phyloP scores from a whole-genome alignment of 345 rosid species.

The Syzygium oleosum region DNA sequence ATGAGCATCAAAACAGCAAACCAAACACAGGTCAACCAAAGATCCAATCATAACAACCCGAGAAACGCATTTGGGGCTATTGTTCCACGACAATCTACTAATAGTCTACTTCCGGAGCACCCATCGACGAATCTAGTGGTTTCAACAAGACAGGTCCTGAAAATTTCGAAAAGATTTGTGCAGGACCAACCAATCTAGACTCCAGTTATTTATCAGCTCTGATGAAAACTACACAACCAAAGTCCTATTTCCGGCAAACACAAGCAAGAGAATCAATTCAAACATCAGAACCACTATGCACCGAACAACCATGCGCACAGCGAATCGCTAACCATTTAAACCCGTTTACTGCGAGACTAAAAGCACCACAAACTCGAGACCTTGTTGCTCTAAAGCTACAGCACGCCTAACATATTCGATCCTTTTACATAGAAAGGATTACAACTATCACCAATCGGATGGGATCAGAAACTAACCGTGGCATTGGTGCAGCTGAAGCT shows the following conservation, averaged over 20 bases:
- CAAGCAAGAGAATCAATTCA: not conserved
- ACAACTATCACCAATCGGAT: not conserved
- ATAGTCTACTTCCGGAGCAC: not conserved
- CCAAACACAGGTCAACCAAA: not conserved
- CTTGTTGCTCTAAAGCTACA: not conserved
- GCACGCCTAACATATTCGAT: not conserved
- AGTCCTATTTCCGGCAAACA: not conserved
- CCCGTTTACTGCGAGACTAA: not conserved
- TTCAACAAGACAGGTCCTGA: accelerated
- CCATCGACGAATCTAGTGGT: accelerated
- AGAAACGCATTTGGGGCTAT: not conserved
- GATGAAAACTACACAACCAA: not conserved
- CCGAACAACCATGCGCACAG: not conserved
- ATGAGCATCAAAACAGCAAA: not conserved
- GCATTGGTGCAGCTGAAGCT: conserved; percentile 98
- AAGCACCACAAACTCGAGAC: not conserved
- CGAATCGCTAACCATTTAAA: not conserved
- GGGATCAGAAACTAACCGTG: conserved; percentile 47
- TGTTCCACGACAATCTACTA: not conserved
- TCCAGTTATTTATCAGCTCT: not conserved
- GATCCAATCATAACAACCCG: not conserved
- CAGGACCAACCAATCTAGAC: not conserved
- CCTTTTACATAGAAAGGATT: not conserved
- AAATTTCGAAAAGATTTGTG: not conserved
- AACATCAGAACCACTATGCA: not conserved